Percentiles rank a stretch among this genome's conserved stretches.
Evolutionary conservation across 148 eudicot species (phyloP).

Genomic region (Vaccinium darrowii): DNA sequence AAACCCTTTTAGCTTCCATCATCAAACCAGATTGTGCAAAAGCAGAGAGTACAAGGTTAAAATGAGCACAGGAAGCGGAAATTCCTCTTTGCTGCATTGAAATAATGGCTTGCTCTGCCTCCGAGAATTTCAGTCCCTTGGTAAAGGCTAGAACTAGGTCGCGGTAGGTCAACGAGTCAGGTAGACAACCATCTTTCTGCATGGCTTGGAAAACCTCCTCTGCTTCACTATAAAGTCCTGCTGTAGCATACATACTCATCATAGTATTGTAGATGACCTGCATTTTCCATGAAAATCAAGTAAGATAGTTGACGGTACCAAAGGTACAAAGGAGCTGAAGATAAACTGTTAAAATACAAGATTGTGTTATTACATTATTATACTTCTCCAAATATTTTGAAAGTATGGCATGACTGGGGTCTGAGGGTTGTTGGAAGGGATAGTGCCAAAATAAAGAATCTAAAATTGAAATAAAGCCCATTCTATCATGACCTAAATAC

Average conservation of each 20-base stretch:
- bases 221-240: conserved; percentile 57
- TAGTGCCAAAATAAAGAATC: neutral
- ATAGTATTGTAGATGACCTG: conserved; percentile 83
- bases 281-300: conserved; percentile 21
- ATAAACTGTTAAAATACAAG: neutral
- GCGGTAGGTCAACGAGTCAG: conserved; percentile 68
- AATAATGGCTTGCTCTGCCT: conserved; percentile 53
- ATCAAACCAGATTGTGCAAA: conserved; percentile 51
- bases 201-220: conserved; percentile 57
- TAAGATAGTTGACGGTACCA: neutral
- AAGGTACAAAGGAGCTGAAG: neutral
- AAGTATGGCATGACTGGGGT: neutral
- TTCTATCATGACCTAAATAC: neutral
- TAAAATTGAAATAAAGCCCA: neutral
- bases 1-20: conserved; percentile 45
- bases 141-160: conserved; percentile 64
- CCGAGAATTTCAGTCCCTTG: conserved; percentile 32
- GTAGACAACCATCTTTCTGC: conserved; percentile 44
- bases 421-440: neutral
- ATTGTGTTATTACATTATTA: neutral
- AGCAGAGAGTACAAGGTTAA: conserved; percentile 45
- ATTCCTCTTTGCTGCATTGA: conserved; percentile 61
- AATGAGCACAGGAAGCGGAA: conserved; percentile 59
- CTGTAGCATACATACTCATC: conserved; percentile 63
- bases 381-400: neutral